Base-by-base conservation (phyloP, 2,329 filamentous ascomycete genomes). In the Sporothrix brunneoviolacea region DNA sequence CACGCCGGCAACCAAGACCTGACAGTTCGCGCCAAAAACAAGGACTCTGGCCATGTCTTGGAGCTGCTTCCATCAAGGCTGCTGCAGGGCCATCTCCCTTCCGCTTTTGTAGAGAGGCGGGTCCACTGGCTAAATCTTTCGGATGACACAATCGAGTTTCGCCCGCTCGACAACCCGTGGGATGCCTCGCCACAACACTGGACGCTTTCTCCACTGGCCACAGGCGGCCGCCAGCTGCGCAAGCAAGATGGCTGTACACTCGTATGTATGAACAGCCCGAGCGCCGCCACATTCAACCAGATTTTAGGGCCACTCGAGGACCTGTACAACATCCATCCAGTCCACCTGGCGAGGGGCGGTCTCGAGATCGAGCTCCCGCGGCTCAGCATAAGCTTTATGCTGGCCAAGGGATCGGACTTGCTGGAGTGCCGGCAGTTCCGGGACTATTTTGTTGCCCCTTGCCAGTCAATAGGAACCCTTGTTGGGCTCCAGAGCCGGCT, bases 401-500 rank as follows among this genome's bases (percentile, higher is more conserved):
- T 77, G 1, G 54, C 57, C 1, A 13, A 51, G 2, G 59, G 62
- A 0, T 55, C 59, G 0, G 45, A 55, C 0, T 37, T 38, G 0
- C 53, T 81, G 3, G 48, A 58, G n/a, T 80, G 73, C 1, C 69
- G 67, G 6, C 70, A 82, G 50, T 76, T 74, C 51, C 65, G 68
- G 0, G 74, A 71, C 2, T 76, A 79, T 70, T 54, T 58, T 0
- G 57, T 83, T 2, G 75, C 80, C 54, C 13, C 53, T 0, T 24
- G 67, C 10, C 78, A 80, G 55, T 58, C 60, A 2, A 58, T 79
- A 2, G 72, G 67, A 0, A 71, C 75, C 0, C 61, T 81, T 4
- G 57, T 72, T 28, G 79, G 79, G 0, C 64, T 82, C 0, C 24
- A 57, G 2, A 75, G 65, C 57, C 76, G 73, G 53, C 64, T 83